Conservation (phyloP, 345 rosid species). For the Firmiana major region DNA sequence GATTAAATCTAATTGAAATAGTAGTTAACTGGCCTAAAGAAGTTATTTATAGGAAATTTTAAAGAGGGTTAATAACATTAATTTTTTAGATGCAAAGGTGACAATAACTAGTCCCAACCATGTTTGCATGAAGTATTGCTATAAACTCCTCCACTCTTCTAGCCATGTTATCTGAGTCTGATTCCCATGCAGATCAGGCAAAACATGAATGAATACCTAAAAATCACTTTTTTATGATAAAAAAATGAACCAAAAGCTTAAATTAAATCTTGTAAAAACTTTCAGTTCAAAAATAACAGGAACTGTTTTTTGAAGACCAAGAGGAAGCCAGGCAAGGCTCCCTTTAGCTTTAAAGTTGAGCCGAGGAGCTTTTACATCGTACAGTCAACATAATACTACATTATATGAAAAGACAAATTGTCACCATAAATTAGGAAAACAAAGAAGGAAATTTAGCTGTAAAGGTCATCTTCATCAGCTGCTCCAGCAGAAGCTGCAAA, state of each 20-base stretch:
- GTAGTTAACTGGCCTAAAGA: too few relatives aligned
- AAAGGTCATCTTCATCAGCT: conserved; percentile 83
- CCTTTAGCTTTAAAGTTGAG: neutral
- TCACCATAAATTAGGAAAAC: neutral
- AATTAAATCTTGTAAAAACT: neutral
- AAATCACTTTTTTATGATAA: neutral
- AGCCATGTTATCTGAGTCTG: too few relatives aligned
- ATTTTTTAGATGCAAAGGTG: too few relatives aligned
- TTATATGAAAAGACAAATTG: neutral
- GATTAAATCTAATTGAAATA: too few relatives aligned
- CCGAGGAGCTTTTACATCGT: neutral
- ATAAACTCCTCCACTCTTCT: too few relatives aligned
- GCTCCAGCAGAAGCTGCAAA: conserved; percentile 67
- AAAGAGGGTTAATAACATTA: too few relatives aligned
- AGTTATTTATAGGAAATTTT: too few relatives aligned
- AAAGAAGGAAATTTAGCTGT: conserved; percentile 40
- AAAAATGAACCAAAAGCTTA: neutral
- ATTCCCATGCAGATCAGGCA: too few relatives aligned
- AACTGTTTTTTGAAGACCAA: neutral
- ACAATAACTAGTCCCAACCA: too few relatives aligned
- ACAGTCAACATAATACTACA: neutral
- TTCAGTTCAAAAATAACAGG: neutral
- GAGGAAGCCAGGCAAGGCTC: neutral
- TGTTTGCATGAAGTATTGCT: too few relatives aligned
- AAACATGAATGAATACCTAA: too few relatives aligned